Conservation (phyloP, 352 stramenopile genomes). For the Pseudoperonospora humuli region DNA sequence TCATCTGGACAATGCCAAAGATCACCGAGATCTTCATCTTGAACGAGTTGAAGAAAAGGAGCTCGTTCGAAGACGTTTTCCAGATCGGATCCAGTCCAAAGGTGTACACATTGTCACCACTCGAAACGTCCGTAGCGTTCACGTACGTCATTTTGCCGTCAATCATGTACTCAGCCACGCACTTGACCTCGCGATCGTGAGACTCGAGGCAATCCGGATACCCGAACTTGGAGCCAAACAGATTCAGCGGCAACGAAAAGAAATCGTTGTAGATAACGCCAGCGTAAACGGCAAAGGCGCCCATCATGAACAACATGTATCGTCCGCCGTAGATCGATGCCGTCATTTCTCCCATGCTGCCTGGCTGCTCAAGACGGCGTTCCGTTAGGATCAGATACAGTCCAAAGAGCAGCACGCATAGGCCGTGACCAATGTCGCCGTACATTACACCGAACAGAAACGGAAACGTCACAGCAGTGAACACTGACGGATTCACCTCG, state of each 20-base stretch:
- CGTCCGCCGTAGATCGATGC: constrained; percentile 89
- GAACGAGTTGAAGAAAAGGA: constrained; percentile 99
- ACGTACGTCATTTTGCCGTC: constrained; percentile 64
- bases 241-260: constrained; percentile 96
- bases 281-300: constrained; percentile 96
- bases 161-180: constrained; percentile 62
- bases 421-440: constrained; percentile 97
- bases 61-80: constrained; percentile 96
- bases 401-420: constrained; percentile 92
- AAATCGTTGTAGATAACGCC: constrained; percentile 99
- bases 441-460: constrained; percentile 99
- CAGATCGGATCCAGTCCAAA: constrained; percentile 98
- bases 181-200: constrained; percentile 45
- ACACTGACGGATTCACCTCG: constrained; percentile 98
- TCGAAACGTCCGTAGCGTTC: constrained; percentile 76
- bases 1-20: constrained; percentile 98
- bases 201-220: constrained; percentile 79
- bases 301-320: constrained; percentile 99
- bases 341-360: constrained; percentile 88
- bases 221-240: constrained; percentile 93
- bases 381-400: constrained; percentile 93
- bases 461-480: constrained; percentile 98
- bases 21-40: constrained; percentile 99
- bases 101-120: constrained; percentile 89
- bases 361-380: constrained; percentile 66